Base-by-base conservation (phyloP, 1,139 yeast genomes). In the Yamadazyma membranifaciens region DNA sequence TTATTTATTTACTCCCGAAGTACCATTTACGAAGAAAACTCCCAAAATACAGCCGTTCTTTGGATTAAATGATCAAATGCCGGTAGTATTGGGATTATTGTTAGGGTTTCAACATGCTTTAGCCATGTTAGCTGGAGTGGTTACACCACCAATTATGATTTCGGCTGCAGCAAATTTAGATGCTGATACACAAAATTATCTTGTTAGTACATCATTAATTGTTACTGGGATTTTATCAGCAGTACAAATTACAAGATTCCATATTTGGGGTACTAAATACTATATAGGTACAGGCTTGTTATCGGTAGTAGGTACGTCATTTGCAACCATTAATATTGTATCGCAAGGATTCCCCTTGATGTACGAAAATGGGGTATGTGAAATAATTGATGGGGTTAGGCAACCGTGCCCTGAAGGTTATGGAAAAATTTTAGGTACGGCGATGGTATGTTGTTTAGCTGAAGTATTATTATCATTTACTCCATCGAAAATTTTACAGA, bases 91-190 rank as follows among this genome's bases (percentile, higher is more conserved):
- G 39, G 95, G 94, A 1, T 60, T 84, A 40, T 48, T 87, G 6
- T 72, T 87, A 34, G 96, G 96, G 12, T 72, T 88, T 48, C 96
- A 87, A 63, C 96, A 88, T 59, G 69, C 94, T 1, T 64, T 88
- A 49, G 82, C 96, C 30, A 86, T 87, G 95, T 65, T 88, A 63
- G 96, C 95, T 9, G 96, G 96, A 56, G 77, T 87, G 37, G 83
- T 84, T 33, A 71, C 92, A n/a, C 95, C 95, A 3, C 91, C 95
- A 2, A 63, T 87, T 41, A 68, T 86, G 51, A 83, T 85, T 36
- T 67, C 87, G 1, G 53, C 67, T 9, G 63, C 75, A 17, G 88
- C 89, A 13, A 72, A 83, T 59, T 68, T 87, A 42, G 62, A 61
- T 26, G 49, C 67, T 10, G 71, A 61, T 2, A 47, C 67, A 15